phyloP scores from a whole-genome alignment of 805 yeast species.

The Blastobotrys parvus region DNA sequence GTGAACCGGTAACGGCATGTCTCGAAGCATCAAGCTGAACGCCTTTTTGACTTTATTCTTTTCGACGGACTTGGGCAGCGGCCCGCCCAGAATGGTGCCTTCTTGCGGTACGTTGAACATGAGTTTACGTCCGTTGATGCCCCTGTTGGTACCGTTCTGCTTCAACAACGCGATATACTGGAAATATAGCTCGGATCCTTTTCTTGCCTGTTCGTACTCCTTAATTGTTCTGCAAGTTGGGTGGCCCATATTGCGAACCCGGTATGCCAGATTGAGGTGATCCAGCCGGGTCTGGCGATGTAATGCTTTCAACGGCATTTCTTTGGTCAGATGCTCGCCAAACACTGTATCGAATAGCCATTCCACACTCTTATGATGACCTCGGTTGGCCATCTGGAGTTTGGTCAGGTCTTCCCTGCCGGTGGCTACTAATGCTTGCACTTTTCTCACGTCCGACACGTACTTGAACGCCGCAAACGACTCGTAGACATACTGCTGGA shows the following conservation, averaged over 20 bases:
- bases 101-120: slow-evolving; percentile 6
- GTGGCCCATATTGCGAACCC: slow-evolving; percentile 14
- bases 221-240: slow-evolving; percentile 13
- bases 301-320: slow-evolving; percentile 13
- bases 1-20: slow-evolving; percentile 14
- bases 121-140: slow-evolving; percentile 18
- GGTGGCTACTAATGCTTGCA: slow-evolving; percentile 10
- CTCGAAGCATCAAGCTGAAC: slow-evolving; percentile 8
- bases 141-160: slow-evolving; percentile 7
- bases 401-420: slow-evolving; percentile 11
- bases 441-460: slow-evolving; percentile 9
- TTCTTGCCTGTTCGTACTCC: slow-evolving; percentile 7
- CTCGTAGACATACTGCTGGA: slow-evolving; percentile 9
- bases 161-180: slow-evolving; percentile 10
- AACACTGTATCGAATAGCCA: slow-evolving; percentile 14
- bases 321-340: slow-evolving; percentile 6
- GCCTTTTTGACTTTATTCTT: slow-evolving; percentile 9
- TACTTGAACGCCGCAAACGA: slow-evolving; percentile 16
- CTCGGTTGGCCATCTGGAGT: slow-evolving; percentile 9
- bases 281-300: slow-evolving; percentile 1
- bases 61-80: slow-evolving; percentile 11
- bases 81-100: slow-evolving; percentile 14
- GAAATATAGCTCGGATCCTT: slow-evolving; percentile 8
- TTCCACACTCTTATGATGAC: slow-evolving; percentile 7
- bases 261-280: slow-evolving; percentile 10